Conservation (phyloP, 1,284 basidiomycete species). For the Sanghuangporus weigelae region DNA sequence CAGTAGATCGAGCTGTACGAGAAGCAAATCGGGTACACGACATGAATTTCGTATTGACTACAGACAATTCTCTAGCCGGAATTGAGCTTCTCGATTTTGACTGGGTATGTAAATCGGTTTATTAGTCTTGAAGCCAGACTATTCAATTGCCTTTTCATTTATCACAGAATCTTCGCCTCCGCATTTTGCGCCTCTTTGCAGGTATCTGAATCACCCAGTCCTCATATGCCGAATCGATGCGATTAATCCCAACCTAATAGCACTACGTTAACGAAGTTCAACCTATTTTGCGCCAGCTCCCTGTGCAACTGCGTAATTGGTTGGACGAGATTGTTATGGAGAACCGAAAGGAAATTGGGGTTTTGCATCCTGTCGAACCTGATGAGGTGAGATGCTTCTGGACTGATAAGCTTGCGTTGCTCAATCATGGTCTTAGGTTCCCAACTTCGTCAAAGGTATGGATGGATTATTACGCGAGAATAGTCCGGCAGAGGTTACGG, state of each 20-base stretch:
- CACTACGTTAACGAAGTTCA: slow-evolving; percentile 36
- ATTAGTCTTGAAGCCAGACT: background rate
- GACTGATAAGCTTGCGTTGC: background rate
- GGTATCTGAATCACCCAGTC: slow-evolving; percentile 17
- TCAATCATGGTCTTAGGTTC: slow-evolving; percentile 23
- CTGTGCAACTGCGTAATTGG: slow-evolving; percentile 30
- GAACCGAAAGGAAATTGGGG: slow-evolving; percentile 30
- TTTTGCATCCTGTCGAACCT: slow-evolving; percentile 37
- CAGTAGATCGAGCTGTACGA: slow-evolving; percentile 29
- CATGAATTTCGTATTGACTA: background rate
- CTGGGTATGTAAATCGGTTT: slow-evolving; percentile 26
- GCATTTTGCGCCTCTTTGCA: slow-evolving; percentile 39
- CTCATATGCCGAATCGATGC: background rate
- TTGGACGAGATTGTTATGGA: slow-evolving; percentile 31
- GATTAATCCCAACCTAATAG: slow-evolving; percentile 12
- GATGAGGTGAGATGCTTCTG: slow-evolving; percentile 24
- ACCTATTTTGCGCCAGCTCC: slow-evolving; percentile 31
- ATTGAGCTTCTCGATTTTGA: slow-evolving; percentile 33
- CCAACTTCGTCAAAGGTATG: slow-evolving; percentile 37
- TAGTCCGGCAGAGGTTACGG: slow-evolving; percentile 30
- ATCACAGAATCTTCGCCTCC: slow-evolving; percentile 33
- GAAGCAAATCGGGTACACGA: background rate
- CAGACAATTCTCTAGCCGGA: slow-evolving; percentile 28
- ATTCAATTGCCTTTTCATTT: background rate
- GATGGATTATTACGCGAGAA: slow-evolving; percentile 30